Percentiles rank a stretch among this genome's conserved stretches.
Evolutionary conservation across 106 monocot species (phyloP).

Genomic region (Narthecium ossifragum): DNA sequence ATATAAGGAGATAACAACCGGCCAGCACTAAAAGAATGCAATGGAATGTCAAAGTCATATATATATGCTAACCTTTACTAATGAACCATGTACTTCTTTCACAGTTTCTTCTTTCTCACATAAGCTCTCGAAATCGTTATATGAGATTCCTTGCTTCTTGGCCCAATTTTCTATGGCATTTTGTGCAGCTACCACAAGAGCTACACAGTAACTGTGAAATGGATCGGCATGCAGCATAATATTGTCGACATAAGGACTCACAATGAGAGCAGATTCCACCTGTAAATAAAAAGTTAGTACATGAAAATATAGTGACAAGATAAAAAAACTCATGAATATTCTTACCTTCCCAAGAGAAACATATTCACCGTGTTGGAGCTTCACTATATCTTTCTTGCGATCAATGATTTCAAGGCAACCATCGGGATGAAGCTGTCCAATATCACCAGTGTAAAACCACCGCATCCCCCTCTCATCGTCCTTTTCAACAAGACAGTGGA

Average conservation of each 20-base stretch:
- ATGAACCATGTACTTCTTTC: constrained; percentile 78
- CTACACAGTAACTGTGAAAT: constrained; percentile 80
- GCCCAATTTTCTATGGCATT: constrained; percentile 82
- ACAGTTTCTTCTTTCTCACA: constrained; percentile 60
- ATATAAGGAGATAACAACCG: no score
- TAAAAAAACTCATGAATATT: background rate
- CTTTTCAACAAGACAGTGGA: constrained; percentile 27
- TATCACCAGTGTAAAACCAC: constrained; percentile 96
- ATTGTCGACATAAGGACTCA: constrained; percentile 88
- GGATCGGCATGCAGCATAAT: constrained; percentile 93
- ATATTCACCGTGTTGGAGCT: constrained; percentile 99
- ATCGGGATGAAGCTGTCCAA: constrained; percentile 67
- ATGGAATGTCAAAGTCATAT: no score
- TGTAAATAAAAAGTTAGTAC: constrained; percentile 22
- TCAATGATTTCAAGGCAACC: constrained; percentile 95
- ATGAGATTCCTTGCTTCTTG: constrained; percentile 44
- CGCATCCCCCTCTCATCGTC: constrained; percentile 79
- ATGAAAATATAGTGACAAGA: background rate
- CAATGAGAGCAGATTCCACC: constrained; percentile 84
- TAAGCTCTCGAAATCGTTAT: constrained; percentile 51
- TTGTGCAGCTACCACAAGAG: constrained; percentile 56
- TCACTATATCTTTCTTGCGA: constrained; percentile 95
- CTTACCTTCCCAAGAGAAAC: constrained; percentile 88
- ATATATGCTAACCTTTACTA: constrained; percentile 64
- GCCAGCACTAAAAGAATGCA: background rate